Evolutionary conservation across 2,329 filamentous ascomycete genomes (phyloP).

Genomic region (Ramularia collo-cygni): DNA sequence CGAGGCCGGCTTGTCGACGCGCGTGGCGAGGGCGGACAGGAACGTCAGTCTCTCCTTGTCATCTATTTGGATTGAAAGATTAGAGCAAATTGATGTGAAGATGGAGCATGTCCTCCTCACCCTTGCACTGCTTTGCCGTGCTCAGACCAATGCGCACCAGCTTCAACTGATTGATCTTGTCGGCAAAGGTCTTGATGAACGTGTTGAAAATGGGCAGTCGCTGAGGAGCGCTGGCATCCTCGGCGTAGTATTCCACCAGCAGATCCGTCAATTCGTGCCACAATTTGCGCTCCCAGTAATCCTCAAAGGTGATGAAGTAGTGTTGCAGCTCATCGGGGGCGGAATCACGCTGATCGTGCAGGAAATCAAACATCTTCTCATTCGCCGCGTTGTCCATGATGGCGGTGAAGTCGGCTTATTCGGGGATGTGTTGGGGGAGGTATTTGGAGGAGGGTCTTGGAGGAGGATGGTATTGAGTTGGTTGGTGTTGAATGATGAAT

Average conservation of each 20-base stretch:
- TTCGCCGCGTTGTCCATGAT: conserved; percentile 52
- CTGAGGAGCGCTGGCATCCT: conserved; percentile 62
- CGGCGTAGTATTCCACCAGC: conserved; percentile 80
- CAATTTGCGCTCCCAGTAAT: conserved; percentile 95
- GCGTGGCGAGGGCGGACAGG: conserved; percentile 72
- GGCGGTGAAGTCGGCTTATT: no score
- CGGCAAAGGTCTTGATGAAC: conserved; percentile 92
- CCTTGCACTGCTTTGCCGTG: conserved; percentile 76
- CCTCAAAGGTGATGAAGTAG: conserved; percentile 86
- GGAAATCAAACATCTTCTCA: conserved; percentile 86
- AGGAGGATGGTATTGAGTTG: no score
- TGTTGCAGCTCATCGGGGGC: conserved; percentile 83
- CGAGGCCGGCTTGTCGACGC: conserved; percentile 84
- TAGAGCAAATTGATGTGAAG: no score
- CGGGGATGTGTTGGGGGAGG: no score
- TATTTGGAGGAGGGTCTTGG: no score
- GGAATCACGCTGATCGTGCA: conserved; percentile 80
- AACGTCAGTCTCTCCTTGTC: conserved; percentile 80
- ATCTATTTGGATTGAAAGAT: conserved; percentile 48
- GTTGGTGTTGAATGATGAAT: no score
- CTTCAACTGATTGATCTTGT: conserved; percentile 99
- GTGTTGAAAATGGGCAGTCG: conserved; percentile 86
- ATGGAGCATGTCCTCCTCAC: conserved; percentile 38
- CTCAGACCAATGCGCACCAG: conserved; percentile 84
- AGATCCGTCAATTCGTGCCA: conserved; percentile 97